Base-by-base conservation (phyloP, 306 rosid species). In the Fragaria ananassa region DNA sequence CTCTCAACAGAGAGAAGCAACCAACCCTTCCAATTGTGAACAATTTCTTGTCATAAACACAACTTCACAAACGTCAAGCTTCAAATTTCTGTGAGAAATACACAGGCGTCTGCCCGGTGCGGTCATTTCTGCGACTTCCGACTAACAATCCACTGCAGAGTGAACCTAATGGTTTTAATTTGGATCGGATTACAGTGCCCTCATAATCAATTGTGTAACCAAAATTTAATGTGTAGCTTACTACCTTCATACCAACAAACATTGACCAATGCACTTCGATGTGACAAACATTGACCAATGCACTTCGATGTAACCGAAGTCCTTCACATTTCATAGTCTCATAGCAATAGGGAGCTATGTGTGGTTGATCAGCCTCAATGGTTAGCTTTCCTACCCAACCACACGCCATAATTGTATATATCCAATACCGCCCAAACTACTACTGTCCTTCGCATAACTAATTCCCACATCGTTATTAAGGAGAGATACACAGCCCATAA, bases 381-480 rank as follows among this genome's bases (percentile, higher is more conserved):
- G 87, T 86, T 90, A 86, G 98, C 78, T 87, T 83, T 82, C 94
- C 96, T 74, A 89, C 94, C 87, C 96, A 88, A 91, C 97, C 31
- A 74, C 66, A 78, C 77, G 18, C 71, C 86, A 83, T 91, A 80
- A 91, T 76, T 81, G 50, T 65, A 54, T 61, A 47, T 42, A 64
- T 70, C 54, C 49, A 39, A 66, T 77, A 71, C 63, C 88, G 74
- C 71, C 71, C 79, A n/a, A 83, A 56, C 76, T 2, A 56, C 63
- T 21, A 10, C 63, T 21, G 63, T 29, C 66, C 66, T 60, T 27
- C 7, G 4, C 62, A 35, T 78, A 64, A 74, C 53, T 56, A 81
- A 65, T 46, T 42, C 65, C 66, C 25, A 19, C 74, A 6, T 41
- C 68, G 44, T 8, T 58, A 74, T 67, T 46, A 63, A 49, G 6